phyloP scores from a whole-genome alignment of 2,329 filamentous ascomycete genomes.

The Pseudocercospora fijiensis region DNA sequence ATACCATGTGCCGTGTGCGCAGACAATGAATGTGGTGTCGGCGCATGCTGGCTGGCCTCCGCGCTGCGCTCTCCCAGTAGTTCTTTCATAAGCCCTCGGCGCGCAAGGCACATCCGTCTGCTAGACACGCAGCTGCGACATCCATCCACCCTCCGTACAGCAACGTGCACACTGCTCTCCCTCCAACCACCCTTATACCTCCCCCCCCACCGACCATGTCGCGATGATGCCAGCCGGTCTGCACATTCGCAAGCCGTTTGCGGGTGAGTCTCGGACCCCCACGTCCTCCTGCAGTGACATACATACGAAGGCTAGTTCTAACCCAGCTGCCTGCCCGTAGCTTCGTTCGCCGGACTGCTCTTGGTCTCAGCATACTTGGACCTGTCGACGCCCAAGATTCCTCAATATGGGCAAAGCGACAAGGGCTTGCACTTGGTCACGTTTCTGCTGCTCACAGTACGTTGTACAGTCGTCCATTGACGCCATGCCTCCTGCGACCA shows the following conservation, averaged over 20 bases:
- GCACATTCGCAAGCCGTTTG: slow-evolving; percentile 85
- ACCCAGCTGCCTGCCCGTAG: slow-evolving; percentile 32
- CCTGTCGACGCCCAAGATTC: slow-evolving; percentile 60
- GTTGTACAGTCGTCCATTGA: slow-evolving; percentile 10
- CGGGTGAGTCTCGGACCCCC: slow-evolving; percentile 59
- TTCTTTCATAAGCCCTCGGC: slow-evolving; percentile 3
- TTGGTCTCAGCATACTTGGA: slow-evolving; percentile 73
- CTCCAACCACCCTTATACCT: background rate
- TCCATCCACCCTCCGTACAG: background rate
- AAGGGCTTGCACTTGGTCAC: slow-evolving; percentile 83
- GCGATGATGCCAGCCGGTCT: slow-evolving; percentile 45
- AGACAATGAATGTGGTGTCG: background rate
- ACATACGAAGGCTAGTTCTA: too few species aligned
- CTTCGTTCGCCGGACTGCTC: slow-evolving; percentile 60
- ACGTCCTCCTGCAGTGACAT: slow-evolving; percentile 4
- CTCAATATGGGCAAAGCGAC: slow-evolving; percentile 69
- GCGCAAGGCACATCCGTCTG: slow-evolving; percentile 2
- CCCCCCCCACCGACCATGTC: slow-evolving; percentile 9
- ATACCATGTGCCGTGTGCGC: background rate
- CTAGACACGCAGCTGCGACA: background rate
- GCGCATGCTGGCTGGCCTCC: background rate
- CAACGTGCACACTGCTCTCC: background rate
- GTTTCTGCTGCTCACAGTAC: slow-evolving; percentile 83
- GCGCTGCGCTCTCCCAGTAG: background rate
- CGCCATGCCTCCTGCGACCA: background rate